Base-by-base conservation (phyloP, 352 stramenopile genomes). In the Blastocystis sp. region DNA sequence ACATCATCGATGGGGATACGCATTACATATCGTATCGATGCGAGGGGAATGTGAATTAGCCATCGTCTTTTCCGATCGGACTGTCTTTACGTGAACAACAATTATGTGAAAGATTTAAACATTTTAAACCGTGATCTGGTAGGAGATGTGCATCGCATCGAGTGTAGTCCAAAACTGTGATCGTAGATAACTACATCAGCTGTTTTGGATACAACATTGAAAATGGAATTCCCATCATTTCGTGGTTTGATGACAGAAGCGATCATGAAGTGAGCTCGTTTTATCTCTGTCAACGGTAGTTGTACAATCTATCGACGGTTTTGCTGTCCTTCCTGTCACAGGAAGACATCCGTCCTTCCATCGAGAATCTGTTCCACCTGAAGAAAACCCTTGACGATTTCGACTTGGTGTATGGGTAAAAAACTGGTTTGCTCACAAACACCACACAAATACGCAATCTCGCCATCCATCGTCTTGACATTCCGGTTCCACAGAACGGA, bases 171-270 rank as follows among this genome's bases (percentile, higher is more conserved):
- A 78, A 78, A 78, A 84, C 73, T 54, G 73, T 84, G 18, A 76
- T 84, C 32, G 73, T 84, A 21, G 73, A 84, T 21, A 84, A 84
- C 56, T 67, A 56, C 38, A 72, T 76, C 36, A 72, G 63, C 40
- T 56, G 57, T 57, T 84, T 84, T 84, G 73, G 73, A 24, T 84
- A 84, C 24, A 21, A 84, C 36, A 36, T 84, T 24, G 73, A 84
- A n/a, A 84, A 84, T 67, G 73, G 73, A 44, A 84, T 84, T 84
- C 73, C 73, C 7, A 84, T 84, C 36, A 76, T 76, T 29, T 67
- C 40, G 11, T 84, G 73, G 73, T 84, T 84, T 84, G 49, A 72
- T 29, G 73, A 84, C 27, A 76, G 72, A 38, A 32, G 29, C 56
- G 73, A 84, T 59, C 56, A 72, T 57, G 73, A 84, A 44, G 56